Base-by-base conservation (phyloP, 2,329 filamentous ascomycete genomes). In the Penicillium sp. region DNA sequence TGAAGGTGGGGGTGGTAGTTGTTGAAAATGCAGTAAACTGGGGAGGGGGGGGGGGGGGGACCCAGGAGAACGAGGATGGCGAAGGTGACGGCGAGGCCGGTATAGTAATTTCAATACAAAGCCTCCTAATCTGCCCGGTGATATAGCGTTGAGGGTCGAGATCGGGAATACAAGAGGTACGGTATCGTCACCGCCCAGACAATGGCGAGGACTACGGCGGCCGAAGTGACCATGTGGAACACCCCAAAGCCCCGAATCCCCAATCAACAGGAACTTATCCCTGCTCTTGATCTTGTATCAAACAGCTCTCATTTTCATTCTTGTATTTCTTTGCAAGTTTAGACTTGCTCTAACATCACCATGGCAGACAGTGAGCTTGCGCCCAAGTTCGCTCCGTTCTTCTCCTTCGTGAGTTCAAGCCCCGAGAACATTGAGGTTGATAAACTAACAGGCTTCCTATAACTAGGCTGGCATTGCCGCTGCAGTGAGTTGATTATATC, bases 371-470 rank as follows among this genome's bases (percentile, higher is more conserved):
- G 72, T 54, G 76, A 79, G 53, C 68, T 75, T 54, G 70, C 80
- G 50, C 81, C 81, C 57, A 79, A 78, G 68, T 84, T 83, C 63
- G 81, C 81, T 62, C 80, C 81, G 42, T 84, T 84, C 72, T 76
- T 84, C 63, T 81, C 81, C 67, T 84, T 84, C 77, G 79, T 82
- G 71, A 68, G 77, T 74, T 21, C 34, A 28, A 38, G 26, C 44
- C 33, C 42, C 13, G 26, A 15, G 43, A 55, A 24, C 45, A 28
- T 28, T 43, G 19, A 17, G 21, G 31, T 45, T 39, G 15, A 6
- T 45, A 49, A 47, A 54, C 65, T 69, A 56, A 71, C 59, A 39
- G 33, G 28, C 9, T 43, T 26, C 35, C 40, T 32, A n/a, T 39
- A 29, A 29, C 21, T 51, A 76, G 74, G 73, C 72, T 53, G 74